These are phyloP conservation scores for Fistulifera solaris DNA, from an alignment of 108 stramenopile species.

Conservation along the genomic window DNA sequence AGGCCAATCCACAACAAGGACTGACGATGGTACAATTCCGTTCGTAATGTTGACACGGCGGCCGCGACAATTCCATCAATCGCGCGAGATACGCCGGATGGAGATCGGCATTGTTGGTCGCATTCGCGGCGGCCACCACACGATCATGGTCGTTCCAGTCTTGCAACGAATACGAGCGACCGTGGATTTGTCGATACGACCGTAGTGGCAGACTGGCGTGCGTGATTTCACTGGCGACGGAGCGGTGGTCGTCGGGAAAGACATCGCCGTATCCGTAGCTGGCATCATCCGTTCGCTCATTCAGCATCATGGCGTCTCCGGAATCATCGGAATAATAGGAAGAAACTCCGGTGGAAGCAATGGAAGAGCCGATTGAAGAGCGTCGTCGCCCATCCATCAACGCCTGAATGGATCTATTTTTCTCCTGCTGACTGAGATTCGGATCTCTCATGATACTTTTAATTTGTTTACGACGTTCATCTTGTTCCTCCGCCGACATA, in stretches of 20 bases:
- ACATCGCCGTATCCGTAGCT: slow-evolving; percentile 7
- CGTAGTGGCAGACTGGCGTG: slow-evolving; percentile 1
- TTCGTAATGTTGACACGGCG: slow-evolving; percentile 69
- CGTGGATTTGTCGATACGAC: slow-evolving; percentile 2
- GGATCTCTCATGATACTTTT: slow-evolving; percentile 69
- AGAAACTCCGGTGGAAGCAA: not conserved
- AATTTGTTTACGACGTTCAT: slow-evolving; percentile 63
- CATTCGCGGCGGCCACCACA: not conserved
- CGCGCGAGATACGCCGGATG: not conserved
- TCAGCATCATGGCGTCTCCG: not conserved
- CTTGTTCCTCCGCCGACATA: slow-evolving; percentile 43
- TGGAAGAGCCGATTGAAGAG: slow-evolving; percentile 17
- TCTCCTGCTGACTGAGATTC: slow-evolving; percentile 43
- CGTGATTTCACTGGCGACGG: slow-evolving; percentile 6
- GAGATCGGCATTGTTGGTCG: not conserved
- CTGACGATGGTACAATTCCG: slow-evolving; percentile 72
- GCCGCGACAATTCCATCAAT: slow-evolving; percentile 35
- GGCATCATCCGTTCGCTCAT: not conserved
- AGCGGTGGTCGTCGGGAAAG: slow-evolving; percentile 3
- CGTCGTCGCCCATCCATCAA: slow-evolving; percentile 81
- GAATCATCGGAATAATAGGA: not conserved
- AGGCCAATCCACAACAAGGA: slow-evolving; percentile 79
- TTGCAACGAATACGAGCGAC: slow-evolving; percentile 3
- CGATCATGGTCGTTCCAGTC: slow-evolving; percentile 5
- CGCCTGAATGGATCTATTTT: slow-evolving; percentile 64